These are phyloP conservation scores for Cryptococcus hybrid DNA, from an alignment of 1,284 basidiomycete species.

Conservation along the genomic window DNA sequence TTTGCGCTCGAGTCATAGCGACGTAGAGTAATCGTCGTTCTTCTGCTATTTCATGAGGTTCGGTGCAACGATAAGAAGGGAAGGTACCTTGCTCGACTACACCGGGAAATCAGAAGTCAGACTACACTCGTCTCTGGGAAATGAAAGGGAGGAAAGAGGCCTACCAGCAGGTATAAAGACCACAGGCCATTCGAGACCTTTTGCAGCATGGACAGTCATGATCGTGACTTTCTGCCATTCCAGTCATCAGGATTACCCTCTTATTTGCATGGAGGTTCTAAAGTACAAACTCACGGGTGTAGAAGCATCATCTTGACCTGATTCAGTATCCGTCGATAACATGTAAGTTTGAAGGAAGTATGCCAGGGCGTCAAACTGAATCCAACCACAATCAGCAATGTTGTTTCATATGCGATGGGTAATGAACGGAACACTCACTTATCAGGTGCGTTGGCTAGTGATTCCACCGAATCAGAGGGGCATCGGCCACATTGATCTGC, in stretches of 20 bases:
- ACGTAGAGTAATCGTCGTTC: conserved; percentile 85
- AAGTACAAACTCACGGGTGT: conserved; percentile 57
- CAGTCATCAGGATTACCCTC: not conserved
- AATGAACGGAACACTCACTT: conserved; percentile 9
- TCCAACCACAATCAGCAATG: not conserved
- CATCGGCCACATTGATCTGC: conserved; percentile 4
- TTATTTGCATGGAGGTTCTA: conserved; percentile 1
- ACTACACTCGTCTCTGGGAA: not conserved
- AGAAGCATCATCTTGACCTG: conserved; percentile 58
- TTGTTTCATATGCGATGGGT: not conserved
- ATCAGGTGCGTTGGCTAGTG: conserved; percentile 7
- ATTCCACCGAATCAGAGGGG: conserved; percentile 7
- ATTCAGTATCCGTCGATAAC: conserved; percentile 76
- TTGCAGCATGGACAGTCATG: conserved; percentile 84
- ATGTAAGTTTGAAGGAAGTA: conserved; percentile 79
- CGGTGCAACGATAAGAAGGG: conserved; percentile 67
- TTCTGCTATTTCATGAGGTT: conserved; percentile 69
- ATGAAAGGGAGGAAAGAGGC: not conserved
- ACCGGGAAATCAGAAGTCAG: not conserved
- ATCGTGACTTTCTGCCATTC: conserved; percentile 73
- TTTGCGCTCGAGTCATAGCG: conserved; percentile 84
- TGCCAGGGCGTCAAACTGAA: conserved; percentile 66
- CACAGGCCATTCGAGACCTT: conserved; percentile 87
- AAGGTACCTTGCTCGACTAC: conserved; percentile 73
- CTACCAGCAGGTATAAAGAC: conserved; percentile 49